phyloP scores from a whole-genome alignment of 129 eudicot species.

The Apium graveolens region DNA sequence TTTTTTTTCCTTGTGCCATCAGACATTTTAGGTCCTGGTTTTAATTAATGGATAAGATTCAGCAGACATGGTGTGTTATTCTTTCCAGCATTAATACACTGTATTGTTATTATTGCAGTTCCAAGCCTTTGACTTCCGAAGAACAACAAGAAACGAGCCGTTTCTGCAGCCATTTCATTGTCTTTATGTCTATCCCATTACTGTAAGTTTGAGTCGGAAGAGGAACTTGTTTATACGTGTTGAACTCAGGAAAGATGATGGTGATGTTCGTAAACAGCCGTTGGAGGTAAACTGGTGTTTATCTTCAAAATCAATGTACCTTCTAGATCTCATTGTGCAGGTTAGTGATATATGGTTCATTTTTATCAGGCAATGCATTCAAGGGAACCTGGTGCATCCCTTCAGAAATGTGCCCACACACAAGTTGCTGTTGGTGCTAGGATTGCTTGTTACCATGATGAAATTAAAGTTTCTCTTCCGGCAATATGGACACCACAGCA shows the following conservation, averaged over 20 bases:
- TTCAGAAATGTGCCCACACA: constrained; percentile 81
- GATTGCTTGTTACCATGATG: constrained; percentile 94
- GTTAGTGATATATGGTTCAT: constrained; percentile 5
- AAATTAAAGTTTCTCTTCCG: constrained; percentile 88
- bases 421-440: constrained; percentile 94
- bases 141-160: constrained; percentile 89
- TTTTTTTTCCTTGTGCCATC: neutral
- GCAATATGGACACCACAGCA: constrained; percentile 85
- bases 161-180: constrained; percentile 94
- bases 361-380: constrained; percentile 70
- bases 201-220: constrained; percentile 82
- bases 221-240: constrained; percentile 89
- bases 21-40: neutral
- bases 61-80: neutral
- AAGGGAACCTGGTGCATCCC: constrained; percentile 73
- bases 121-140: constrained; percentile 96
- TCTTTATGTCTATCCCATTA: constrained; percentile 96
- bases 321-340: constrained; percentile 5
- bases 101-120: constrained; percentile 40
- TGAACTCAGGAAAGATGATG: constrained; percentile 90
- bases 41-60: neutral
- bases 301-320: neutral
- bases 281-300: constrained; percentile 54
- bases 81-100: neutral
- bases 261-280: constrained; percentile 68